Base-by-base conservation (phyloP, 2,329 filamentous ascomycete genomes). In the Cryphonectria japonica region DNA sequence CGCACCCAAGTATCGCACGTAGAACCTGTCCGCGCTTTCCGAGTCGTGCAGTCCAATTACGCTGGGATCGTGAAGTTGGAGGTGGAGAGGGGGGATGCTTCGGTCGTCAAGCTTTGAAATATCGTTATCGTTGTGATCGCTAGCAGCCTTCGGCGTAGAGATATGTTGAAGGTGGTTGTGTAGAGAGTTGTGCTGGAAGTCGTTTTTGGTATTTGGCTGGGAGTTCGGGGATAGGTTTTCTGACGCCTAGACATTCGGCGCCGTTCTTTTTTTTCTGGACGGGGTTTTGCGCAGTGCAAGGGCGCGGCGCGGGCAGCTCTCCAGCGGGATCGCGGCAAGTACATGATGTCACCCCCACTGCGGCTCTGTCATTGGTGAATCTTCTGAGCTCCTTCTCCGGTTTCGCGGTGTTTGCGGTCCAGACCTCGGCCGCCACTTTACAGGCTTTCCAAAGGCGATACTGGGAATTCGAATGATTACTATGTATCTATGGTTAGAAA, bases 271-370 rank as follows among this genome's bases (percentile, higher is more conserved):
- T 43, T 62, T 46, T 64, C 60, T 64, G 61, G 61, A 64, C 61
- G 50, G 66, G 39, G 59, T 9, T 50, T 43, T 62, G 54, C 46
- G 57, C 39, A 64, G 37, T n/a, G 63, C 63, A 65, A 65, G 63
- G 63, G 63, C 63, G 63, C 61, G 61, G 61, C 61, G 37, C 26
- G 34, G 41, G 66, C 66, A 19, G 66, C 52, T 39, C 54, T 59
- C 16, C 39, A 60, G 46, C 66, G 54, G 37, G 52, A 50, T n/a
- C 34, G 34, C 32, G 29, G 26, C 22, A 60, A 39, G 32, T 41
- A 32, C 52, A 72, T 73, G 72, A 73, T 68, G 66, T 73, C 72
- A 73, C 64, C 70, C 62, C 70, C 70, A 70, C 70, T 39, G 13
- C 37, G 37, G 7, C 8, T 16, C 37, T 41, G 8, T 61, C 46